Conservation (phyloP, 1,284 basidiomycete species). For the Cerioporus squamosus region DNA sequence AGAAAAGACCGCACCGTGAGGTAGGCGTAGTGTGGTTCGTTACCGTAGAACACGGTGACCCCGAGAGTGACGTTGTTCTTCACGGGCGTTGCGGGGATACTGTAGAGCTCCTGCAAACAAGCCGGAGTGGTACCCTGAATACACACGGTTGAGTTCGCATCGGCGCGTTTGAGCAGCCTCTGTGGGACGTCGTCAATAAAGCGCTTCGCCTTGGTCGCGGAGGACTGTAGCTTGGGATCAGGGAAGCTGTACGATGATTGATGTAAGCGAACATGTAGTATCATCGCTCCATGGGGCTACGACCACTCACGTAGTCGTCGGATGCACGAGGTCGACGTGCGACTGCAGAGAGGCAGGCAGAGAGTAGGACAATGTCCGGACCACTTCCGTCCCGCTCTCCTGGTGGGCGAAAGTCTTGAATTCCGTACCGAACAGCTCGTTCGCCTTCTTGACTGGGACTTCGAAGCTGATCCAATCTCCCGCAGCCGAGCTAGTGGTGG, state of each 20-base stretch:
- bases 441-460: conserved; percentile 42
- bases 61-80: no score
- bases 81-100: no score
- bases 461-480: conserved; percentile 45
- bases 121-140: no score
- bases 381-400: conserved; percentile 28
- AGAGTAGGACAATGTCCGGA: conserved; percentile 42
- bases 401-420: conserved; percentile 38
- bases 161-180: no score
- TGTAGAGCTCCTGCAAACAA: no score
- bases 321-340: conserved; percentile 41
- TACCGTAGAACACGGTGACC: no score
- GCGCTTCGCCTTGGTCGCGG: background rate
- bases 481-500: conserved; percentile 32
- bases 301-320: conserved; percentile 31
- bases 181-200: background rate
- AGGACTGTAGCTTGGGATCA: background rate
- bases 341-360: conserved; percentile 36
- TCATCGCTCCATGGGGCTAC: background rate
- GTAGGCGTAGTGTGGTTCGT: no score
- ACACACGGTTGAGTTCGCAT: background rate
- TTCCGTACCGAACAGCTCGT: conserved; percentile 35
- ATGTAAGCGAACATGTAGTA: no score
- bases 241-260: background rate
- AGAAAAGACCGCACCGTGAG: background rate